These are phyloP conservation scores for Naematelia aurantialba DNA, from an alignment of 768 basidiomycete species.

Conservation along the genomic window DNA sequence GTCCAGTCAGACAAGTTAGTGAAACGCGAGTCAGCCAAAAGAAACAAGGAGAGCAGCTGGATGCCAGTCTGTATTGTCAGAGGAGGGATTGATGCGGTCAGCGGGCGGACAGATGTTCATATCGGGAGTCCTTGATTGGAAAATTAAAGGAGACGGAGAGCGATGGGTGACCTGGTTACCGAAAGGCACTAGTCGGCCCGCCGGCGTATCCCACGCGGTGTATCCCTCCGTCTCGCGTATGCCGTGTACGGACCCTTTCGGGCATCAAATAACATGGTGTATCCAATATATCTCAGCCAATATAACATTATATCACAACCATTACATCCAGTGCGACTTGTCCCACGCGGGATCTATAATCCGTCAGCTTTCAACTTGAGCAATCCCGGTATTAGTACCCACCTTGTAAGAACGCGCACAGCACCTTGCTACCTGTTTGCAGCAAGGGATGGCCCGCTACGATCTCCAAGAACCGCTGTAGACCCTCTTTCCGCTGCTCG, in stretches of 20 bases:
- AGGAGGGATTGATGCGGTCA: too few species aligned
- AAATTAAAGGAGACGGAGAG: too few species aligned
- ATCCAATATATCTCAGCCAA: neutral
- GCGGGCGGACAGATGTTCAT: too few species aligned
- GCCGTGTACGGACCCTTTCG: too few species aligned
- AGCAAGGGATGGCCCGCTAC: constrained; percentile 96
- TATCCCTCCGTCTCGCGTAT: too few species aligned
- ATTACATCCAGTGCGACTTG: constrained; percentile 43
- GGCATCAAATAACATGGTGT: too few species aligned
- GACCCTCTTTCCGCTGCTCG: constrained; percentile 80
- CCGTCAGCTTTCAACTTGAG: neutral
- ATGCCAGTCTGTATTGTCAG: too few species aligned
- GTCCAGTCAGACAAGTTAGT: neutral
- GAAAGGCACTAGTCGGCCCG: too few species aligned
- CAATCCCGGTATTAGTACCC: constrained; percentile 7
- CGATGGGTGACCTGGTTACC: too few species aligned
- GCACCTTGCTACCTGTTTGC: constrained; percentile 96
- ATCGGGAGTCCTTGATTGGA: too few species aligned
- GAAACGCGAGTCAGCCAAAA: neutral
- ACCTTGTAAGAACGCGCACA: constrained; percentile 82
- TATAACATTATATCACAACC: neutral
- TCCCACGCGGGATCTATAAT: constrained; percentile 74
- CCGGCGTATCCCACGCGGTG: too few species aligned
- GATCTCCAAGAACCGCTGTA: constrained; percentile 90
- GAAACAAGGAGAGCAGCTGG: too few species aligned